Evolutionary conservation across 2,329 filamentous ascomycete species (phyloP).

Genomic region (Cryphonectria parasitica): DNA sequence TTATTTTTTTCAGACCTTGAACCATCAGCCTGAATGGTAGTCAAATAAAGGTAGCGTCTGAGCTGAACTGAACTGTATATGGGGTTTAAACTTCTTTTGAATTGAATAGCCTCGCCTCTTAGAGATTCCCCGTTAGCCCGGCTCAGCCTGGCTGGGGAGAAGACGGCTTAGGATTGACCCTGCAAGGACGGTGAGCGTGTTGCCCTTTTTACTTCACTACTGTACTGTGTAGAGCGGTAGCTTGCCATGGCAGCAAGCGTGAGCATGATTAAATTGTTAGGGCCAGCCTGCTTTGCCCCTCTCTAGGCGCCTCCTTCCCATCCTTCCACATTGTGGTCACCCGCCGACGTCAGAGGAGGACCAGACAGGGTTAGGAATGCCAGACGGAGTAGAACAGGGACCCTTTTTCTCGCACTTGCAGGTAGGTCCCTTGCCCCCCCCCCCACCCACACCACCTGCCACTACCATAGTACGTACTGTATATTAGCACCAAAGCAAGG

Average conservation of each 20-base stretch:
- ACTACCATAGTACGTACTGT: background rate
- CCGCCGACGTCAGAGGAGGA: conserved; percentile 3
- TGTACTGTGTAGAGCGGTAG: background rate
- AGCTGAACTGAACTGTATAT: background rate
- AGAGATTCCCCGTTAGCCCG: background rate
- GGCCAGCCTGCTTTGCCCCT: background rate
- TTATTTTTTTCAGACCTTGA: background rate
- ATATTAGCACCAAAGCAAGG: background rate
- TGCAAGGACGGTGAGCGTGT: background rate
- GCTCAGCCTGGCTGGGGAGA: background rate
- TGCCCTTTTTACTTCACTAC: background rate
- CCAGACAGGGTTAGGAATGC: background rate
- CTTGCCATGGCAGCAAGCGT: background rate
- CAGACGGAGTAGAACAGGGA: background rate
- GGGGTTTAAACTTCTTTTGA: background rate
- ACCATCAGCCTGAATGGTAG: background rate
- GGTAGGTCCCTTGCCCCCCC: background rate
- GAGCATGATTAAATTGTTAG: background rate
- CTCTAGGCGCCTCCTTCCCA: background rate
- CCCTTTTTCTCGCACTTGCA: background rate
- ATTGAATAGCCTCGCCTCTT: conserved; percentile 1
- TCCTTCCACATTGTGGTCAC: background rate
- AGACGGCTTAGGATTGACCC: background rate
- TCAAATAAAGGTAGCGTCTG: background rate
- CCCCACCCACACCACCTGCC: background rate